phyloP scores from a whole-genome alignment of 371 early-diverging fungal genomes.

The Smittium culicis region DNA sequence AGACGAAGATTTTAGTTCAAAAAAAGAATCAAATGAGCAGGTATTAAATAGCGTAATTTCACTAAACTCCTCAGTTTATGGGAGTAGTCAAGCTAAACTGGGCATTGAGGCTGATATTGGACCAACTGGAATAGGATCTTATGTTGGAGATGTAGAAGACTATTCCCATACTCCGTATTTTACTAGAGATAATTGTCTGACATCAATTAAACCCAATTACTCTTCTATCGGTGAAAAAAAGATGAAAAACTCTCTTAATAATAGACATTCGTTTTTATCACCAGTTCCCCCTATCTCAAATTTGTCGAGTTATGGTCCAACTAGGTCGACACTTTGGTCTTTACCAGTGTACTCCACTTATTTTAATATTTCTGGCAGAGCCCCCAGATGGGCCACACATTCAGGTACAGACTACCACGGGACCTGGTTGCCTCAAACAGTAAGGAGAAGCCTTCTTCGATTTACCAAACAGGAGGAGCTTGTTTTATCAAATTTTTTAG shows the following conservation, averaged over 20 bases:
- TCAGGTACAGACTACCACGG: conserved; percentile 85
- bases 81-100: no score
- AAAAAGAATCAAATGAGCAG: no score
- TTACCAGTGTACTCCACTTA: conserved; percentile 63
- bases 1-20: no score
- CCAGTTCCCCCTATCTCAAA: conserved; percentile 20
- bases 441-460: conserved; percentile 60
- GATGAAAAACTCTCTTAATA: background rate
- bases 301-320: conserved; percentile 46
- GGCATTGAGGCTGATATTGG: no score
- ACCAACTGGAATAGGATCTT: conserved; percentile 19
- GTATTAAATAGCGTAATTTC: no score
- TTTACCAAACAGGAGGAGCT: conserved; percentile 59
- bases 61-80: no score
- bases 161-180: conserved; percentile 64
- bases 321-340: conserved; percentile 63
- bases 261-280: conserved; percentile 4
- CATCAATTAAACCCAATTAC: background rate
- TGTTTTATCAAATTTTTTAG: conserved; percentile 79
- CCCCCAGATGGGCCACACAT: conserved; percentile 84
- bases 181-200: conserved; percentile 39
- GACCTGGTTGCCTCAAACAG: conserved; percentile 90
- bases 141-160: conserved; percentile 53
- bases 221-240: background rate
- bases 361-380: conserved; percentile 77